Evolutionary conservation across 306 rosid species (phyloP), one percentile per base, ranked within the genome.

Genomic region (Citrullus colocynthis): DNA sequence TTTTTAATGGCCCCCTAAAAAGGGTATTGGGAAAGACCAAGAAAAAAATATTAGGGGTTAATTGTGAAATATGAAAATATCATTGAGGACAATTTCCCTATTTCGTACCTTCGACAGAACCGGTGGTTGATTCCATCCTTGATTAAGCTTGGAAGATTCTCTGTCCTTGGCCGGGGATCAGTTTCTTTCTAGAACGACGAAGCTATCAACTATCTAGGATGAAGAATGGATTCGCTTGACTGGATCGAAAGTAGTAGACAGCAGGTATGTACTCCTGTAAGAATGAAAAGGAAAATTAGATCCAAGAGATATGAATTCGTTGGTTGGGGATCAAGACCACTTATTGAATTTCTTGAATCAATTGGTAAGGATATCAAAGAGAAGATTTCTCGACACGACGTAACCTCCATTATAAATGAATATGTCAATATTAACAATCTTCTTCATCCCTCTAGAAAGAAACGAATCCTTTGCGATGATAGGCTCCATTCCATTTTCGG

Each of bases 301-400:
- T 63, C 80, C 54, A 87, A 82, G 89, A 85, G 80, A 45, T 85
- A 74, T 80, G 93, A 90, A 78, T 91, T 85, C 60, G 76, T 78
- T 28, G 93, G 96, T 3, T 93, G 97, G 98, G 97, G 93, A 4
- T 93, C 98, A 5, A 84, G 80, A 28, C 78, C 79, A 13, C 87
- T 93, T 14, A 83, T 91, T 44, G 79, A 77, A 39, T 93, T 90
- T 83, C 90, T 93, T 30, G 59, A 82, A 51, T 88, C 89, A 32
- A 85, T 93, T 41, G 98, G 91, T 48, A 84, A 77, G 61, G 92
- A 90, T 74, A 85, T 92, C 1, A 66, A 78, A 52, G 60, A 32
- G 30, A 78, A 79, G 72, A 78, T 91, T 78, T 76, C 90, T 45
- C 98, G 89, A 57, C 61, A 67, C 71, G 91, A 90, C 39, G 89